phyloP scores from a whole-genome alignment of 352 stramenopile genomes.

The Phytopythium aichiense region DNA sequence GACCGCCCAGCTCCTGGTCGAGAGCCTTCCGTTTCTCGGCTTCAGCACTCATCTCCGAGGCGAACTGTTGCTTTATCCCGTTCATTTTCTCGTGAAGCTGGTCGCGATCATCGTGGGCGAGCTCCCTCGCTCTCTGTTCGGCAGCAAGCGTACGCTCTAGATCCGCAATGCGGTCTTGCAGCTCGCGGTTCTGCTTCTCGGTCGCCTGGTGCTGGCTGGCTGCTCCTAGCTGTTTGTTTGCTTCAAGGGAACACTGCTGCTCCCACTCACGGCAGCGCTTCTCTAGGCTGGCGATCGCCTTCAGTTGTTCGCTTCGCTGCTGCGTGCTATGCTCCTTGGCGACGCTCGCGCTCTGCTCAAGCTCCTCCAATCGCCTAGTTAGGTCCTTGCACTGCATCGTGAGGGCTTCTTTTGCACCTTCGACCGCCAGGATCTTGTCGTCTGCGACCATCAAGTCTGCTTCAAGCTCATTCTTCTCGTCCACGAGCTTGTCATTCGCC shows the following conservation, averaged over 20 bases:
- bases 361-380: conserved; percentile 18
- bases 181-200: conserved; percentile 23
- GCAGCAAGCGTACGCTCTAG: conserved; percentile 21
- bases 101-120: conserved; percentile 13
- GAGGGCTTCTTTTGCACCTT: conserved; percentile 30
- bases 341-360: conserved; percentile 29
- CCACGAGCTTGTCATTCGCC: conserved; percentile 11
- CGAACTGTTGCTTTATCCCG: conserved; percentile 6
- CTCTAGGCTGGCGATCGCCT: neutral
- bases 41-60: conserved; percentile 14
- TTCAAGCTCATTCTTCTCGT: conserved; percentile 44
- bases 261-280: conserved; percentile 1
- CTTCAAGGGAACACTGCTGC: neutral
- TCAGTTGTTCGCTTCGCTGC: neutral
- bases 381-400: conserved; percentile 23
- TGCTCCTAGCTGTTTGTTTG: neutral
- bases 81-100: conserved; percentile 14
- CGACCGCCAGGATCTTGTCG: conserved; percentile 31
- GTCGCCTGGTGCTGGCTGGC: neutral
- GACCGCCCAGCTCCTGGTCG: conserved; percentile 23
- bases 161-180: conserved; percentile 25
- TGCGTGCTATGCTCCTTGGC: conserved; percentile 23
- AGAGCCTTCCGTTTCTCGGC: conserved; percentile 16
- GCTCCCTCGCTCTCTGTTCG: neutral
- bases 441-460: conserved; percentile 34